A percentile compares a stretch with the other conserved stretches of the same genome.
Evolutionary conservation across 805 yeast species (phyloP).

Genomic region (Candida qinlingensis): DNA sequence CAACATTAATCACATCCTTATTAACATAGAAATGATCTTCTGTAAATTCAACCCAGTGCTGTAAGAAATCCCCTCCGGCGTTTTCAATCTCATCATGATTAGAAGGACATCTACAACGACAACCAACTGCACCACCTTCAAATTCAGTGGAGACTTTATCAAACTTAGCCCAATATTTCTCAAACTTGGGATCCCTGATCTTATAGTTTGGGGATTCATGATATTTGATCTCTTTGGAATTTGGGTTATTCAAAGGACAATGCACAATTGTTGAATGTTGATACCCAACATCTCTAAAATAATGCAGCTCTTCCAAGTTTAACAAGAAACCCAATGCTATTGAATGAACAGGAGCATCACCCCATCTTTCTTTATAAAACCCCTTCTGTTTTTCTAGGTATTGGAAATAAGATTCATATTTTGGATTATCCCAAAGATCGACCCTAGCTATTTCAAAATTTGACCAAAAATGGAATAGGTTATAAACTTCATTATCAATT

Average conservation of each 20-base stretch:
- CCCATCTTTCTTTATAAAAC: constrained; percentile 91
- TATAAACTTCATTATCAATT: constrained; percentile 64
- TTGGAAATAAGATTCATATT: constrained; percentile 63
- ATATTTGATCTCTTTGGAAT: constrained; percentile 43
- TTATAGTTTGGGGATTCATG: constrained; percentile 26
- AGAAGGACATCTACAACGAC: constrained; percentile 77
- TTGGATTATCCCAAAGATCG: constrained; percentile 60
- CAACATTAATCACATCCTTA: constrained; percentile 22
- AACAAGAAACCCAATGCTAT: constrained; percentile 77
- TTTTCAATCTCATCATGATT: constrained; percentile 53
- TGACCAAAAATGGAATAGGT: constrained; percentile 86
- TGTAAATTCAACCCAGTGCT: constrained; percentile 42
- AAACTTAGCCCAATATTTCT: constrained; percentile 22
- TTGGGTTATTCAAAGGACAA: constrained; percentile 66
- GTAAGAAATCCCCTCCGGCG: constrained; percentile 44
- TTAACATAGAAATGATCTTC: constrained; percentile 24
- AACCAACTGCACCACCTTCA: constrained; percentile 61
- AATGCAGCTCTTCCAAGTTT: constrained; percentile 68
- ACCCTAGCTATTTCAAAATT: constrained; percentile 89
- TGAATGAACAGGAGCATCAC: constrained; percentile 94
- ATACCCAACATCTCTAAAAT: constrained; percentile 91
- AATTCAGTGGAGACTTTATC: constrained; percentile 29
- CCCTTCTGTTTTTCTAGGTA: constrained; percentile 72
- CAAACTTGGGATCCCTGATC: constrained; percentile 16
- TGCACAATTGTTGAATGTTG: constrained; percentile 75